Percentiles rank a stretch among this genome's conserved stretches.
These are phyloP conservation scores for Thraustotheca clavata DNA, from an alignment of 352 stramenopile genomes.

Conservation along the genomic window DNA sequence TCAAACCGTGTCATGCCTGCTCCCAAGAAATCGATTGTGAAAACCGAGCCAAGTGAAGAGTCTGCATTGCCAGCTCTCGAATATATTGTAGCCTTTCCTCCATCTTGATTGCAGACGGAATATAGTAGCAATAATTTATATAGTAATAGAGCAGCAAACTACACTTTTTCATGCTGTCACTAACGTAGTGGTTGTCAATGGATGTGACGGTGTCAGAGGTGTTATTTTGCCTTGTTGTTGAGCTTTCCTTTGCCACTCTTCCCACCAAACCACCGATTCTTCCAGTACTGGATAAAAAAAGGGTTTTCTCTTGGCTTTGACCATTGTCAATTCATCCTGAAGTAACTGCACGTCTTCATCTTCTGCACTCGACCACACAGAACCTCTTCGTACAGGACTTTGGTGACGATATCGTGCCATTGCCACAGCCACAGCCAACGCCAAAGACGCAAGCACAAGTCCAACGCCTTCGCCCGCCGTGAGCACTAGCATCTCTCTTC, in stretches of 20 bases:
- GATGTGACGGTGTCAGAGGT: no score
- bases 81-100: no score
- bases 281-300: slow-evolving; percentile 4
- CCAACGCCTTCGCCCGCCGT: neutral
- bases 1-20: no score
- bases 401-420: neutral
- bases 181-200: no score
- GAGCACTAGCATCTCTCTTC: neutral
- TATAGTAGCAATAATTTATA: no score
- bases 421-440: neutral
- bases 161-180: no score
- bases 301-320: neutral
- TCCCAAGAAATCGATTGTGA: no score
- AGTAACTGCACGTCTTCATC: slow-evolving; percentile 1
- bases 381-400: neutral
- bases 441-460: neutral
- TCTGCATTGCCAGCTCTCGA: no score
- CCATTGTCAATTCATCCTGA: neutral
- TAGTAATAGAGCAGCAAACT: no score
- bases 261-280: neutral
- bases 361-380: neutral
- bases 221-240: neutral
- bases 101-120: no score
- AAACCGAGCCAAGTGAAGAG: no score
- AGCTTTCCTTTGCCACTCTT: slow-evolving; percentile 4